Conservation (phyloP, 2,329 filamentous ascomycete genomes). For the Nemania diffusa region DNA sequence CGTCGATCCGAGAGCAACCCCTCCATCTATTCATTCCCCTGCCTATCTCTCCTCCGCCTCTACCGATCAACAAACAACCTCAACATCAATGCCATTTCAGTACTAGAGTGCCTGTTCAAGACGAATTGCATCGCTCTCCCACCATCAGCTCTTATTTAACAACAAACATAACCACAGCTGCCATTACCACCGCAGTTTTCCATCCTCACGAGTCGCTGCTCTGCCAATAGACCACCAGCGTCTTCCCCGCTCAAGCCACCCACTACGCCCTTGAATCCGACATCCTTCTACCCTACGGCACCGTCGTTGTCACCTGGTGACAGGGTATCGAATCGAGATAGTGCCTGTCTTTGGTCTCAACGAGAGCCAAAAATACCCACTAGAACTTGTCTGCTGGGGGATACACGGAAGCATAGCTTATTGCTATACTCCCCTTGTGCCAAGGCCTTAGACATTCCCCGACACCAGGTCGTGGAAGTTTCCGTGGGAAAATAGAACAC, state of each 20-base stretch:
- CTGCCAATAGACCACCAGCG: not conserved
- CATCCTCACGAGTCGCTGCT: not conserved
- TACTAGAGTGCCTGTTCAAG: no score
- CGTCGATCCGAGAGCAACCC: slow-evolving; percentile 22
- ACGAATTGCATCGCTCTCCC: no score
- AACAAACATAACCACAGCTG: not conserved
- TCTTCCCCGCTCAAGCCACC: not conserved
- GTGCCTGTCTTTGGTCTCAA: not conserved
- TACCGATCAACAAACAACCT: no score
- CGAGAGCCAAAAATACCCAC: not conserved
- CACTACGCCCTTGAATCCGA: not conserved
- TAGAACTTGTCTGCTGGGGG: not conserved
- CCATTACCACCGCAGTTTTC: not conserved
- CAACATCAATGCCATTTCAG: no score
- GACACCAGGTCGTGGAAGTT: not conserved
- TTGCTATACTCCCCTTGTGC: not conserved
- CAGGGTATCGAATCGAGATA: not conserved
- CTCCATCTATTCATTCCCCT: slow-evolving; percentile 7
- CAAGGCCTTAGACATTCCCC: not conserved
- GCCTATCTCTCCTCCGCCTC: not conserved
- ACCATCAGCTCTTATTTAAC: no score
- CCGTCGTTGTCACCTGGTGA: not conserved
- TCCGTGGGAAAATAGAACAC: not conserved
- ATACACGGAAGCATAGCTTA: not conserved
- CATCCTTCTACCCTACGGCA: not conserved